Base-by-base conservation (phyloP, 169 alveolate genomes). In the Plasmodium relictum region DNA sequence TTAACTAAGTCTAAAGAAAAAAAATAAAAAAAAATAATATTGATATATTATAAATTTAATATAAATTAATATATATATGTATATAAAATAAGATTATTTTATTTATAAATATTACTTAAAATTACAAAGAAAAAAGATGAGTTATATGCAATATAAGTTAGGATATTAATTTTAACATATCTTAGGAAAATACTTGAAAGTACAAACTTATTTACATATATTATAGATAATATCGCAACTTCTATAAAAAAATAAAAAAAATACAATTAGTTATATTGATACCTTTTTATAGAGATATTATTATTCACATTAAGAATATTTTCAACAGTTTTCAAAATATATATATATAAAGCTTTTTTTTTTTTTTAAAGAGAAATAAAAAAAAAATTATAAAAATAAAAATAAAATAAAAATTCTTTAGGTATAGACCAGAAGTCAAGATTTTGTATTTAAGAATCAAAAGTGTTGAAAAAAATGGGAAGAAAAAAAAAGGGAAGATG, bases 151-250 rank as follows among this genome's bases (percentile, higher is more conserved):
- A 74, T 18, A 65, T 74, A 74, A 12, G 61, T 6, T 41, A 39
- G 12, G 20, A 39, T 31, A 44, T 42, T 41, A 37, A 74, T 65
- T 18, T 41, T 26, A 31, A 62, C 88, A 14, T 74, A 62, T 26
- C 76, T 48, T 24, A 74, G 74, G 24, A 9, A 74, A 1, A 74
- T 59, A 22, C 88, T 74, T 10, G 68, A 63, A 16, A 74, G 65
- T 20, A 63, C 54, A 56, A 74, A 74, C 66, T 20, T 39, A 66
- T 74, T 74, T 37, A 74, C 74, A 69, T 61, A 48, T 31, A 41
- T 41, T 5, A 74, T 24, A 16, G 88, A 62, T 8, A 74, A 48
- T 54, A 61, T 74, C 54, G 88, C 88, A 56, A 54, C n/a, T 26
- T 66, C 88, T 74, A 20, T 16, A 52, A 68, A 54, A 14, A 45